phyloP scores from a whole-genome alignment of 129 eudicot genomes.

The Lactuca sativa region DNA sequence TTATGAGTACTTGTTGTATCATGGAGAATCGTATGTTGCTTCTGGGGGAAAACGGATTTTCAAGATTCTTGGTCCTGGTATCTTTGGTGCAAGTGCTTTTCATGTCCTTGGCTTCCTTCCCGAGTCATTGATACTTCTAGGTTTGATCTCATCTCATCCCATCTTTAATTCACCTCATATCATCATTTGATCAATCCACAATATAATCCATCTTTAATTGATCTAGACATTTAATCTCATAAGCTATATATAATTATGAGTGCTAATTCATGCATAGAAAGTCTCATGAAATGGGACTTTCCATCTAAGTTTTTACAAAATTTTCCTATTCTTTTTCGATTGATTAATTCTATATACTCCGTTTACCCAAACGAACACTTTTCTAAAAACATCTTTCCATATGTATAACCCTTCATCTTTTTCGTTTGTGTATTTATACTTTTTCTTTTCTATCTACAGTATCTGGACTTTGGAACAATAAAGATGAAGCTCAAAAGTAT shows the following conservation, averaged over 20 bases:
- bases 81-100: conserved; percentile 80
- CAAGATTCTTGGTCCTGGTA: conserved; percentile 84
- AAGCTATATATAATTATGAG: background rate
- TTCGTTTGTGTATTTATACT: too few relatives aligned
- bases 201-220: background rate
- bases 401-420: too few relatives aligned
- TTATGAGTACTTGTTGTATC: conserved; percentile 62
- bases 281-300: background rate
- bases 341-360: too few relatives aligned
- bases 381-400: too few relatives aligned
- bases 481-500: conserved; percentile 59
- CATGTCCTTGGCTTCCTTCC: conserved; percentile 76
- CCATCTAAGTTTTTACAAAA: background rate
- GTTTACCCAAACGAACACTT: too few relatives aligned
- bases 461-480: conserved; percentile 54
- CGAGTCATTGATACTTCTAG: conserved; percentile 70
- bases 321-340: too few relatives aligned
- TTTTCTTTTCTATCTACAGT: conserved; percentile 39
- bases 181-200: background rate
- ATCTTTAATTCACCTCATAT: background rate
- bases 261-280: background rate
- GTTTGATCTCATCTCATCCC: conserved; percentile 26
- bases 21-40: conserved; percentile 67
- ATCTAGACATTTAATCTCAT: background rate
- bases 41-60: conserved; percentile 68